Percentiles rank a stretch among this genome's conserved stretches.
Evolutionary conservation across 768 basidiomycete genomes (phyloP).

Genomic region (Lentinula lateritia): DNA sequence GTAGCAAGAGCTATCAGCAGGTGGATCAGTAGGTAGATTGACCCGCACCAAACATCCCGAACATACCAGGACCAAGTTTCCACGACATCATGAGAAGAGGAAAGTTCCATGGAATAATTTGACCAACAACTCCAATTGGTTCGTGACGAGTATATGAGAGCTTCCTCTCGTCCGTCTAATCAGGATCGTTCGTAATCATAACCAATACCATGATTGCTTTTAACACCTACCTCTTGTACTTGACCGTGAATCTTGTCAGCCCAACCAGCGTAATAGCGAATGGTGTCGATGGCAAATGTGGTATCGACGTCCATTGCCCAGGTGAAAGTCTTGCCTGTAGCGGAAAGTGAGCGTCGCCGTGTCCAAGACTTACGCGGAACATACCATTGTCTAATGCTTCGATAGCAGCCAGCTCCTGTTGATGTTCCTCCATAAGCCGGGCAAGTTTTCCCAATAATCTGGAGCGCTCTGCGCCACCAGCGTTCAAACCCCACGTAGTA

Average conservation of each 20-base stretch:
- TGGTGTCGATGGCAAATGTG: constrained; percentile 22
- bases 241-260: constrained; percentile 48
- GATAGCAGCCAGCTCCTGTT: constrained; percentile 39
- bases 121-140: constrained; percentile 50
- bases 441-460: constrained; percentile 40
- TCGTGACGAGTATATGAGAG: constrained; percentile 59
- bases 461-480: constrained; percentile 28
- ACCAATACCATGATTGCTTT: neutral
- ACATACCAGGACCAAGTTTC: constrained; percentile 48
- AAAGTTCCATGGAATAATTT: constrained; percentile 29
- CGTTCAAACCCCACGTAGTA: constrained; percentile 36
- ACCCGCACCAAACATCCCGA: neutral
- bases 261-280: constrained; percentile 48
- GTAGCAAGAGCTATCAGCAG: constrained; percentile 55
- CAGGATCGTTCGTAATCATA: neutral
- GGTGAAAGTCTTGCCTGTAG: constrained; percentile 18
- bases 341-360: neutral
- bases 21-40: constrained; percentile 36
- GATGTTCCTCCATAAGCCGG: constrained; percentile 39
- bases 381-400: constrained; percentile 39
- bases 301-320: constrained; percentile 14
- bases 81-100: constrained; percentile 39
- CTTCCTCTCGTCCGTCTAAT: constrained; percentile 25
- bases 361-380: neutral
- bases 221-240: constrained; percentile 25